Conservation (phyloP, 441 rosid species). For the Aquilaria agallochum region DNA sequence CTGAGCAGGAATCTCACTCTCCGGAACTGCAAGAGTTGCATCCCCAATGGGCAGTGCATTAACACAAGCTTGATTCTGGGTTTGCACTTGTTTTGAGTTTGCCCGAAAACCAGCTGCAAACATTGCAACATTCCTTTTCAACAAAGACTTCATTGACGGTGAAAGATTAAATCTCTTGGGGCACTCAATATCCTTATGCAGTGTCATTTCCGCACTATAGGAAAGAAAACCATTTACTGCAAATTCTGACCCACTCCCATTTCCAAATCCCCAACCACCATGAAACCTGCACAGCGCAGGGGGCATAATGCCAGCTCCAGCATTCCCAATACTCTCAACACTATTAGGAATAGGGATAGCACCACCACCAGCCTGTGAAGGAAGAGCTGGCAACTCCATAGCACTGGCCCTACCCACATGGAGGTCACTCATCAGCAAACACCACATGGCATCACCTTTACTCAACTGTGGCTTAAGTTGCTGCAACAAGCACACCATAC, state of each 20-base stretch:
- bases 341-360: constrained; percentile 21
- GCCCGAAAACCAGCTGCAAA: constrained; percentile 90
- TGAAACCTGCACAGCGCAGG: constrained; percentile 76
- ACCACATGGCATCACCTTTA: constrained; percentile 98
- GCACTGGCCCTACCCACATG: constrained; percentile 80
- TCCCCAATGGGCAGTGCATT: constrained; percentile 31
- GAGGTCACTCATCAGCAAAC: constrained; percentile 88
- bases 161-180: constrained; percentile 87
- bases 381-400: constrained; percentile 48
- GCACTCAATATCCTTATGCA: constrained; percentile 74
- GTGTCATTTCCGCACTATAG: constrained; percentile 34
- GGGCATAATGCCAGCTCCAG: constrained; percentile 43
- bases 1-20: constrained; percentile 28
- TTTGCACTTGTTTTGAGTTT: constrained; percentile 52
- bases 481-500: constrained; percentile 84
- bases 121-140: constrained; percentile 82
- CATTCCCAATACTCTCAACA: constrained; percentile 34
- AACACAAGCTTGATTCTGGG: constrained; percentile 35
- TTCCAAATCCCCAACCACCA: constrained; percentile 86
- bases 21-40: constrained; percentile 25
- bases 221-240: constrained; percentile 48
- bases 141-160: constrained; percentile 71
- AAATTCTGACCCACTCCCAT: constrained; percentile 49
- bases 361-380: constrained; percentile 28
- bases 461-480: constrained; percentile 78